These are phyloP conservation scores for Hondaea fermentalgiana DNA, from an alignment of 108 stramenopile genomes.

Conservation along the genomic window DNA sequence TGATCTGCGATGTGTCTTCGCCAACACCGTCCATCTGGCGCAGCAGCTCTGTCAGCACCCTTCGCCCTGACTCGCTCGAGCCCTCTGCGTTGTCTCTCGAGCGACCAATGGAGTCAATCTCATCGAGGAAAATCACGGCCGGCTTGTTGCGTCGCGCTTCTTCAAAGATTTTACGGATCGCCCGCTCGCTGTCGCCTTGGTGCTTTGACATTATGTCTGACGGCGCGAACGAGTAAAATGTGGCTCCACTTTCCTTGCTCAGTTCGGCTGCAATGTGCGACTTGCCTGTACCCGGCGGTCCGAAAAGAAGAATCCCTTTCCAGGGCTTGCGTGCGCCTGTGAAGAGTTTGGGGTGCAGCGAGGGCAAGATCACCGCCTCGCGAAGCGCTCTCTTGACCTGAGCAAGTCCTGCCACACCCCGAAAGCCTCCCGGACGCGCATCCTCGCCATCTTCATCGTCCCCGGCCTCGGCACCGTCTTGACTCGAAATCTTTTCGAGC, in stretches of 20 bases:
- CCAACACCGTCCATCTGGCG: slow-evolving; percentile 98
- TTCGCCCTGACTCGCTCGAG: slow-evolving; percentile 70
- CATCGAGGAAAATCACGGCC: slow-evolving; percentile 93
- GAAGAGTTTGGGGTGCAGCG: slow-evolving; percentile 80
- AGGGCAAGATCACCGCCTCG: slow-evolving; percentile 91
- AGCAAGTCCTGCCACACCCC: slow-evolving; percentile 88
- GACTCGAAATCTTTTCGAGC: background rate
- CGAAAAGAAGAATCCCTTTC: slow-evolving; percentile 91
- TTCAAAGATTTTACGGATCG: slow-evolving; percentile 91
- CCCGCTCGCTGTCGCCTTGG: slow-evolving; percentile 93
- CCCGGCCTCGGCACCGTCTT: background rate
- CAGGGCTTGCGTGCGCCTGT: slow-evolving; percentile 79
- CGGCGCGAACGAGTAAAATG: slow-evolving; percentile 89
- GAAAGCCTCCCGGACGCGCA: background rate
- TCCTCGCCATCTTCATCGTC: background rate
- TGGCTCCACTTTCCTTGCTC: slow-evolving; percentile 93
- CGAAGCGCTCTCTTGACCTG: slow-evolving; percentile 87
- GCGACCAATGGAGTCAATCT: slow-evolving; percentile 88
- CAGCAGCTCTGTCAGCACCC: slow-evolving; percentile 95
- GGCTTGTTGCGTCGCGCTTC: slow-evolving; percentile 73
- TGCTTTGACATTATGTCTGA: slow-evolving; percentile 94
- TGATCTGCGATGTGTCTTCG: slow-evolving; percentile 59
- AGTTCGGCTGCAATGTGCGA: slow-evolving; percentile 96
- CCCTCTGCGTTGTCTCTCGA: slow-evolving; percentile 50
- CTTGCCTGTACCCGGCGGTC: slow-evolving; percentile 63